A percentile compares a stretch with the other conserved stretches of the same genome.
phyloP scores from a whole-genome alignment of 257 asterid genomes.

The Cordia subcordata region DNA sequence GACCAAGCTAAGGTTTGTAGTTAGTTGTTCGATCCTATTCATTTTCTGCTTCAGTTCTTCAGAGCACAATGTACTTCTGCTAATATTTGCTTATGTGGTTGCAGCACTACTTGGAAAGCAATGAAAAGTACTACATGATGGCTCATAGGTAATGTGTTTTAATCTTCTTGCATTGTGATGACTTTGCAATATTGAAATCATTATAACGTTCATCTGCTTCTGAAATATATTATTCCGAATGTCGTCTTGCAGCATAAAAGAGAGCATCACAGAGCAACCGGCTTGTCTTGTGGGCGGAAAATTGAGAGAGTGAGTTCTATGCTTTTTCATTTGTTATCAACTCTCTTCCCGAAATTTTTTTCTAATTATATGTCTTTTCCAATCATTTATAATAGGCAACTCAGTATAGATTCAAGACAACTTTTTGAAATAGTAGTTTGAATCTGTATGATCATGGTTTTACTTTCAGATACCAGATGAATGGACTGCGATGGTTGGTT shows the following conservation, averaged over 20 bases:
- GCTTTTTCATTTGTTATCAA: slow-evolving; percentile 5
- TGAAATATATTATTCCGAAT: neutral
- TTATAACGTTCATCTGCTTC: neutral
- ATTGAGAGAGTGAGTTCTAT: slow-evolving; percentile 79
- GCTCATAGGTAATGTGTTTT: slow-evolving; percentile 81
- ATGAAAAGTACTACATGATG: slow-evolving; percentile 96
- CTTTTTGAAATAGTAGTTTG: slow-evolving; percentile 4
- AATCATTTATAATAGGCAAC: slow-evolving; percentile 7
- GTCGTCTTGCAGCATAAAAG: slow-evolving; percentile 69
- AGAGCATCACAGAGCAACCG: slow-evolving; percentile 76
- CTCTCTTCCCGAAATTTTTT: neutral
- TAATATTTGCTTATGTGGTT: slow-evolving; percentile 21
- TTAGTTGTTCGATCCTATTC: slow-evolving; percentile 1
- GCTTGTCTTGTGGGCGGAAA: slow-evolving; percentile 75
- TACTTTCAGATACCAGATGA: slow-evolving; percentile 87
- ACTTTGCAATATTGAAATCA: slow-evolving; percentile 4
- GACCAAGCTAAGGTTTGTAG: slow-evolving; percentile 91
- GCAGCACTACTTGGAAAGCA: slow-evolving; percentile 99
- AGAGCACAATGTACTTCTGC: slow-evolving; percentile 8
- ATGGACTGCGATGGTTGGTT: slow-evolving; percentile 96
- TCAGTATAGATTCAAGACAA: neutral
- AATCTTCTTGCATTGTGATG: slow-evolving; percentile 11
- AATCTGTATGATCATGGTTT: slow-evolving; percentile 19
- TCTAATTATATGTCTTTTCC: neutral
- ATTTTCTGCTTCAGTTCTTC: slow-evolving; percentile 12